These are phyloP conservation scores for Quercus dentata DNA, from an alignment of 306 rosid species.

Conservation along the genomic window DNA sequence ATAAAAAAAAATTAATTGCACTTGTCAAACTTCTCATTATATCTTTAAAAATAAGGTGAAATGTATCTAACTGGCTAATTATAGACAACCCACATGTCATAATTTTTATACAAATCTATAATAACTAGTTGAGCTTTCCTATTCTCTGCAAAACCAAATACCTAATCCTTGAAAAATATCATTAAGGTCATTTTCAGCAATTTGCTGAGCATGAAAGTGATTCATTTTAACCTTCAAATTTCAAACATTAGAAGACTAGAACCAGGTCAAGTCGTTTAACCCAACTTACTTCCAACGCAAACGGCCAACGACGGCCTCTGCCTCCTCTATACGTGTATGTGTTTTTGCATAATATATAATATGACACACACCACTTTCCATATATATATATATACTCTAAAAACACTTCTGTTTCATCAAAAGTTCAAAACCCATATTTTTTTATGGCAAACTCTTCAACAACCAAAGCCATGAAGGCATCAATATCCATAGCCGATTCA, in stretches of 20 bases:
- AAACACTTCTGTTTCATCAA: neutral
- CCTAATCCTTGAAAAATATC: neutral
- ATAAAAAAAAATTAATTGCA: too few species aligned
- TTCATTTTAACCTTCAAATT: neutral
- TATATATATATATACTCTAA: neutral
- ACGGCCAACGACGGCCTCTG: constrained; percentile 14
- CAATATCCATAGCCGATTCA: constrained; percentile 30
- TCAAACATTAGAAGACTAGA: neutral
- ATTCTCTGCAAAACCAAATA: neutral
- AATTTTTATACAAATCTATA: neutral
- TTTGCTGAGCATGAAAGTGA: neutral
- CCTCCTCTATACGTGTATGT: neutral
- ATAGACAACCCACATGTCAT: neutral
- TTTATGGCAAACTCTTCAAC: constrained; percentile 11
- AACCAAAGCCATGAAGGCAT: neutral
- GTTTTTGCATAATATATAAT: neutral
- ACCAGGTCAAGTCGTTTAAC: constrained; percentile 31
- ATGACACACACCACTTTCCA: neutral
- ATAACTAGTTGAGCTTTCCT: neutral
- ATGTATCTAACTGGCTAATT: neutral
- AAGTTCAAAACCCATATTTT: neutral
- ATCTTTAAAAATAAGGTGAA: neutral
- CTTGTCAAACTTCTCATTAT: too few species aligned
- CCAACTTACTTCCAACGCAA: constrained; percentile 22
- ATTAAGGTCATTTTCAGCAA: neutral